These are phyloP conservation scores for Fusarium udum DNA, from an alignment of 2,329 filamentous ascomycete genomes.

Conservation along the genomic window DNA sequence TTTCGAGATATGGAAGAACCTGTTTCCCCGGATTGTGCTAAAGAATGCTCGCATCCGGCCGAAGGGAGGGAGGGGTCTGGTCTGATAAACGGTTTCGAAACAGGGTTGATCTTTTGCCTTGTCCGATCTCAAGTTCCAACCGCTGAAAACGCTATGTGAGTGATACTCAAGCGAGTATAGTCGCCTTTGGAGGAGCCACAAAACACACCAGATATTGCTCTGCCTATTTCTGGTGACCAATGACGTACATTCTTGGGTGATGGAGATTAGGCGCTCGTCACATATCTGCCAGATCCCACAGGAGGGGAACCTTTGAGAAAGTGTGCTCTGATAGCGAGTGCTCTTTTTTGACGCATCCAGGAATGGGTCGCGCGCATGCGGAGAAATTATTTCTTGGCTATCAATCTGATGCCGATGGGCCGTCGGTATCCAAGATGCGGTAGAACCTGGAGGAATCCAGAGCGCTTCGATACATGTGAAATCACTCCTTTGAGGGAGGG, in stretches of 20 bases:
- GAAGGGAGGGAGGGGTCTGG: background rate
- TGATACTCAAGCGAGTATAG: slow-evolving; percentile 23
- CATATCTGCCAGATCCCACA: background rate
- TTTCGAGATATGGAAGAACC: background rate
- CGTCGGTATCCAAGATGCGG: background rate
- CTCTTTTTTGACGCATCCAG: slow-evolving; percentile 17
- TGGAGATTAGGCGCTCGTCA: slow-evolving; percentile 3
- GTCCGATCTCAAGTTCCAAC: background rate
- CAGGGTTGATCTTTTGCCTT: background rate
- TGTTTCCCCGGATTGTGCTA: slow-evolving; percentile 5
- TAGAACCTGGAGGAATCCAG: background rate
- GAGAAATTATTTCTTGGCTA: slow-evolving; percentile 14
- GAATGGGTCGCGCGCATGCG: slow-evolving; percentile 22
- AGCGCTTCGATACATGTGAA: background rate
- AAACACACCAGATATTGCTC: background rate
- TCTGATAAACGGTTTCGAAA: background rate
- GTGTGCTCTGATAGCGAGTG: slow-evolving; percentile 3
- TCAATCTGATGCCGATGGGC: background rate
- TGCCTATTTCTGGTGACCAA: slow-evolving; percentile 19
- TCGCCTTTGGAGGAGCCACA: slow-evolving; percentile 12
- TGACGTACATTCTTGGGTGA: slow-evolving; percentile 9
- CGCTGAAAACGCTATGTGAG: slow-evolving; percentile 4
- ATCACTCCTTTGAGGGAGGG: slow-evolving; percentile 24
- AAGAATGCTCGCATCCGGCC: slow-evolving; percentile 14
- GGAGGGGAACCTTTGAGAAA: background rate